Base-by-base conservation (phyloP, 1,139 yeast genomes). In the Taiozyma sp. region DNA sequence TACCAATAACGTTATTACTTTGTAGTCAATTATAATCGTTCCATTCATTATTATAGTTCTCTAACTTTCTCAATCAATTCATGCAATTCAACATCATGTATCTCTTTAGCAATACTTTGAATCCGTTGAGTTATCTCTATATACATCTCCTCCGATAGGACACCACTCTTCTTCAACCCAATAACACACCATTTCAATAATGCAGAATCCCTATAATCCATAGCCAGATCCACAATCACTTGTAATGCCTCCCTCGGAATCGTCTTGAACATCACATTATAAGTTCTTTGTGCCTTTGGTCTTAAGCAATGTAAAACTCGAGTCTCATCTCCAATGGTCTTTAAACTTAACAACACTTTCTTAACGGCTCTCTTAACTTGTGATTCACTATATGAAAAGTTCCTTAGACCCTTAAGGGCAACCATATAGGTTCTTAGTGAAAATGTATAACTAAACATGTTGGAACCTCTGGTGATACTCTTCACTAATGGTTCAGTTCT, bases 391-490 rank as follows among this genome's bases (percentile, higher is more conserved):
- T 54, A 54, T 0, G 50, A 46, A 7, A 57, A 41, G 4, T 34
- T 14, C 5, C 51, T 2, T n/a, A 59, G 16, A 2, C 63, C 64
- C 13, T 48, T 30, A 4, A 59, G 19, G 2, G 58, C 57, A 10
- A 36, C 24, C 8, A 46, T n/a, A 34, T 54, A 55, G 9, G 57
- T 40, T 10, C 47, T 39, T n/a, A 48, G 13, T 8, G 50, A 45
- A 23, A 47, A 47, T 4, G 56, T 32, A 27, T 39, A 45, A 13
- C 32, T 41, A 34, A 13, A 43, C 28, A 16, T 23, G 19, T n/a
- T 16, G 19, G 10, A 39, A 2, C 34, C 54, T 51, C 42, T 23
- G 4, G 57, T 30, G 13, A 54, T 46, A 4, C 44, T 48, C 36
- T 52, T 45, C 8, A 59, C 45, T 19, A 52, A 30, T 8, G 48